A percentile compares a stretch with the other conserved stretches of the same genome.
phyloP scores from a whole-genome alignment of 2,329 filamentous ascomycete genomes.

The Blastomyces percursus region DNA sequence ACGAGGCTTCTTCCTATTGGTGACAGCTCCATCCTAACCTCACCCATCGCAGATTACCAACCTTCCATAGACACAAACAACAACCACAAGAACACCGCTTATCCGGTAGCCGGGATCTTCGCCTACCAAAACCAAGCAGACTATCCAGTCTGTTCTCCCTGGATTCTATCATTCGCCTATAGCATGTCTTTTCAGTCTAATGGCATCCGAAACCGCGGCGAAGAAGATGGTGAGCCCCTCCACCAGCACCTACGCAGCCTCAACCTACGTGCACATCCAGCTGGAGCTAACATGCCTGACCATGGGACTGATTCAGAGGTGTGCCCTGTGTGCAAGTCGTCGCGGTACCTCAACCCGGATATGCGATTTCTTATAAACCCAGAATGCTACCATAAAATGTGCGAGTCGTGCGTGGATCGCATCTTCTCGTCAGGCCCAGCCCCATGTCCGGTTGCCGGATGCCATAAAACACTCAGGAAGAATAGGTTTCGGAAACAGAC shows the following conservation, averaged over 20 bases:
- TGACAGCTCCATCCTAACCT: neutral
- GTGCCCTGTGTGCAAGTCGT: constrained; percentile 95
- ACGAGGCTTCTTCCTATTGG: neutral
- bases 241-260: neutral
- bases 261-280: neutral
- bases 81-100: neutral
- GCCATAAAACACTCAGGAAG: constrained; percentile 74
- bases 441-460: constrained; percentile 83
- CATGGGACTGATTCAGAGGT: constrained; percentile 49
- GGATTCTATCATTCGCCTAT: neutral
- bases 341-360: constrained; percentile 85
- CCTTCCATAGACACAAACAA: neutral
- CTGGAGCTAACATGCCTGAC: constrained; percentile 1
- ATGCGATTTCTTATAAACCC: constrained; percentile 96
- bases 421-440: constrained; percentile 88
- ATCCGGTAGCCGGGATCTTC: neutral
- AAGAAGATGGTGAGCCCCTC: constrained; percentile 29
- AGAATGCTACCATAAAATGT: constrained; percentile 99
- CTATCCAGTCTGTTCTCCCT: neutral
- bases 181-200: constrained; percentile 26
- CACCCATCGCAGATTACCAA: neutral
- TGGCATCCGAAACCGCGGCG: constrained; percentile 26
- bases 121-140: no score
- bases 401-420: constrained; percentile 85
- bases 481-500: constrained; percentile 77